These are phyloP conservation scores for Exophiala bonariae DNA, from an alignment of 2,329 filamentous ascomycete species.

Conservation along the genomic window DNA sequence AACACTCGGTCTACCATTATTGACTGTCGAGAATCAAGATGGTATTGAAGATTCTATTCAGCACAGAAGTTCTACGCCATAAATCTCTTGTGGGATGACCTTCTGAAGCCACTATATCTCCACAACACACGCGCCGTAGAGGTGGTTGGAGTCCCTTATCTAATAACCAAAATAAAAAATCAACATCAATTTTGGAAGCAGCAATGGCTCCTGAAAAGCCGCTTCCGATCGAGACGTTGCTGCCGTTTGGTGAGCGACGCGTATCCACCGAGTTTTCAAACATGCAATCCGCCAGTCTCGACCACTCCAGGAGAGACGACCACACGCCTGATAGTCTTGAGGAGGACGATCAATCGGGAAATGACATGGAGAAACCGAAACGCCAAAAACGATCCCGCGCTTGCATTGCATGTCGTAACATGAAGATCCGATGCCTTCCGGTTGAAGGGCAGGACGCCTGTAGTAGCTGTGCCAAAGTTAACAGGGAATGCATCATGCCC, in stretches of 20 bases:
- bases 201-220: not conserved
- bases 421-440: conserved; percentile 29
- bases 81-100: too few relatives aligned
- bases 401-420: conserved; percentile 27
- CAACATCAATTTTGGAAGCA: too few relatives aligned
- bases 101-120: too few relatives aligned
- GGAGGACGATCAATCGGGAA: conserved; percentile 15
- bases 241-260: conserved; percentile 13
- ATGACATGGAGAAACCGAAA: conserved; percentile 19
- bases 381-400: conserved; percentile 26
- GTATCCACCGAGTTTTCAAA: conserved; percentile 9
- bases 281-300: conserved; percentile 5
- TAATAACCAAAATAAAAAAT: too few relatives aligned
- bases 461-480: conserved; percentile 76
- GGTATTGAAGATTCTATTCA: too few relatives aligned
- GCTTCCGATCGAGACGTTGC: conserved; percentile 11
- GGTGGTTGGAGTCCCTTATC: too few relatives aligned
- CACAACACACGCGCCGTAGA: too few relatives aligned
- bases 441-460: conserved; percentile 48
- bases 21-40: too few relatives aligned
- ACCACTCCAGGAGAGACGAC: conserved; percentile 6
- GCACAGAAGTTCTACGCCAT: too few relatives aligned
- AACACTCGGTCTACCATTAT: too few relatives aligned
- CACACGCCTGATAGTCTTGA: conserved; percentile 19
- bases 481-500: conserved; percentile 74